Evolutionary conservation across 148 eudicot species (phyloP).

Genomic region (Cornus florida): DNA sequence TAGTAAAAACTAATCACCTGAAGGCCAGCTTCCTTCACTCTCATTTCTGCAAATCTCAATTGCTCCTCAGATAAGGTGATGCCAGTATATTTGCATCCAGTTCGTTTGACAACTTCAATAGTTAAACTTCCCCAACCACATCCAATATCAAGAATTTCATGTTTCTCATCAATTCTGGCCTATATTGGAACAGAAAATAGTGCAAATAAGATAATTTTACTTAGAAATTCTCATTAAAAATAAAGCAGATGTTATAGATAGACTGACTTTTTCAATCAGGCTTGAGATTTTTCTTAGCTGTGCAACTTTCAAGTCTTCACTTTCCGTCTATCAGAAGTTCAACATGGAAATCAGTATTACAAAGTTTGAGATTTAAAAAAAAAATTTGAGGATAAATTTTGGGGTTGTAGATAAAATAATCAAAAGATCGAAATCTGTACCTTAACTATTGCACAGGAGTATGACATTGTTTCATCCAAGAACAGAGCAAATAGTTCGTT

Average conservation of each 20-base stretch:
- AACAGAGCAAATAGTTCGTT: slow-evolving; percentile 83
- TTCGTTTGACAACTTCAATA: slow-evolving; percentile 78
- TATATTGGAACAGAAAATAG: slow-evolving; percentile 15
- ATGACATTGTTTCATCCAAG: slow-evolving; percentile 96
- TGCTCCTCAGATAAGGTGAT: slow-evolving; percentile 87
- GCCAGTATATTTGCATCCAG: slow-evolving; percentile 95
- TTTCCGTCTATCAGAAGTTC: slow-evolving; percentile 42
- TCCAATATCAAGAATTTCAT: slow-evolving; percentile 87
- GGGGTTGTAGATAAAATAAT: not conserved
- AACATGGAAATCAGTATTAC: not conserved
- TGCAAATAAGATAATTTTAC: not conserved
- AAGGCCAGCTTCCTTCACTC: slow-evolving; percentile 86
- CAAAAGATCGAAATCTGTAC: slow-evolving; percentile 30
- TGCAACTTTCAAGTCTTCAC: slow-evolving; percentile 79
- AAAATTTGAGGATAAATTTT: not conserved
- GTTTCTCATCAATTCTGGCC: slow-evolving; percentile 71
- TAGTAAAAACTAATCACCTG: slow-evolving; percentile 42
- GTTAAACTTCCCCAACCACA: slow-evolving; percentile 98
- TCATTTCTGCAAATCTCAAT: slow-evolving; percentile 66
- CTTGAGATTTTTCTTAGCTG: slow-evolving; percentile 72
- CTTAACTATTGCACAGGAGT: slow-evolving; percentile 90
- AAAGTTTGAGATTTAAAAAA: not conserved
- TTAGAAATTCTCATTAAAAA: not conserved
- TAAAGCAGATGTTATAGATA: not conserved
- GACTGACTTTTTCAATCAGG: slow-evolving; percentile 61